A percentile compares a stretch with the other conserved stretches of the same genome.
These are phyloP conservation scores for Candida anutae DNA, from an alignment of 1,139 yeast genomes.

Conservation along the genomic window DNA sequence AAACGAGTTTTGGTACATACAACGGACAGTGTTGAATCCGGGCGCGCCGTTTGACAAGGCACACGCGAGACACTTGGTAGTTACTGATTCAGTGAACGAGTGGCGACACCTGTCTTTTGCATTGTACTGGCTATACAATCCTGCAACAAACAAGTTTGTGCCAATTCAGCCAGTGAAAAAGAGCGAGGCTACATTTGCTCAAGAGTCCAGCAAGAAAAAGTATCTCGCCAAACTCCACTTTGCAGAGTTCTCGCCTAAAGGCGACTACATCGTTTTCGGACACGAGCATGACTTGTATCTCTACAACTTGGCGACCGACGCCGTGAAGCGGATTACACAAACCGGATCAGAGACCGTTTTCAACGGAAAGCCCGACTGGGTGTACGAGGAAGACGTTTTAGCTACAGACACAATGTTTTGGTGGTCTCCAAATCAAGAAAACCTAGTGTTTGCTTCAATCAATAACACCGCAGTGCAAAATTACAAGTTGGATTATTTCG, in stretches of 20 bases:
- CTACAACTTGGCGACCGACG: slow-evolving; percentile 21
- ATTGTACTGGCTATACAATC: slow-evolving; percentile 48
- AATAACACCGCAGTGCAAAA: slow-evolving; percentile 67
- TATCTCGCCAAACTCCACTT: slow-evolving; percentile 31
- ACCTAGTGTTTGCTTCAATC: slow-evolving; percentile 55
- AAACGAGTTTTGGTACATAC: slow-evolving; percentile 25
- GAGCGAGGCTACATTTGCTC: slow-evolving; percentile 11
- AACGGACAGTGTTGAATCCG: slow-evolving; percentile 28
- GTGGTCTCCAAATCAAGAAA: slow-evolving; percentile 78
- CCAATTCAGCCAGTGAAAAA: slow-evolving; percentile 30
- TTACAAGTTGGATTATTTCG: slow-evolving; percentile 58
- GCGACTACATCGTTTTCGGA: slow-evolving; percentile 60
- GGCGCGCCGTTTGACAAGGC: slow-evolving; percentile 17
- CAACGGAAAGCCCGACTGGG: slow-evolving; percentile 94
- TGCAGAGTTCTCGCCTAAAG: slow-evolving; percentile 72
- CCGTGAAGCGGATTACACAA: slow-evolving; percentile 42
- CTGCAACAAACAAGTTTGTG: slow-evolving; percentile 17
- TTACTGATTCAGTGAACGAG: slow-evolving; percentile 23
- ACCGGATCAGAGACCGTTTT: slow-evolving; percentile 64
- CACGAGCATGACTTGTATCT: slow-evolving; percentile 56
- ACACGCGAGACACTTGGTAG: slow-evolving; percentile 24
- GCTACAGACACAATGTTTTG: slow-evolving; percentile 60
- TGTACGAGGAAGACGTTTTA: slow-evolving; percentile 88
- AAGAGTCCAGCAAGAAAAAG: too few species aligned
- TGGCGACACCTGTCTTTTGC: slow-evolving; percentile 77